A percentile compares a stretch with the other conserved stretches of the same genome.
Conservation (phyloP, 2,329 filamentous ascomycete genomes). For the Aspergillus vadensis region DNA sequence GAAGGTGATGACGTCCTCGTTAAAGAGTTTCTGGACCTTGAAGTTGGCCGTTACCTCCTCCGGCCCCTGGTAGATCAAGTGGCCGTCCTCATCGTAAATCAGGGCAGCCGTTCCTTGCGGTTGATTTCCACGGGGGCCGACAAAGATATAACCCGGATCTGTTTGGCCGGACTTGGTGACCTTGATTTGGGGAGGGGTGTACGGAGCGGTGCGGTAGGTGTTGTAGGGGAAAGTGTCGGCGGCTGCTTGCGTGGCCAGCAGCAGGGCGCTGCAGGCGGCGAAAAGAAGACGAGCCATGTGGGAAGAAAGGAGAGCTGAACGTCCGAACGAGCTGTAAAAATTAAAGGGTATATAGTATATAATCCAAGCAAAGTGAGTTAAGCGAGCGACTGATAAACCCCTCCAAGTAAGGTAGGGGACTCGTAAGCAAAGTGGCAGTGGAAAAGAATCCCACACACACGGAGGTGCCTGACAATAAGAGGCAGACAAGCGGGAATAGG, state of each 20-base stretch:
- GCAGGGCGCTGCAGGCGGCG: conserved; percentile 17
- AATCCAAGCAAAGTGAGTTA: neutral
- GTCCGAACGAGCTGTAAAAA: neutral
- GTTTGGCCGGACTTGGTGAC: conserved; percentile 35
- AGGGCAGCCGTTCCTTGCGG: conserved; percentile 32
- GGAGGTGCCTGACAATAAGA: too few species aligned
- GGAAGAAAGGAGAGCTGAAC: neutral
- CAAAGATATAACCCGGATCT: conserved; percentile 38
- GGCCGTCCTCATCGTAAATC: conserved; percentile 40
- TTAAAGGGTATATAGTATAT: neutral
- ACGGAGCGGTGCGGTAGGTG: conserved; percentile 20
- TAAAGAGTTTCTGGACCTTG: conserved; percentile 37
- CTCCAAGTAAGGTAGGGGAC: neutral
- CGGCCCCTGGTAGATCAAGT: conserved; percentile 40
- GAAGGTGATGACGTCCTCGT: conserved; percentile 39
- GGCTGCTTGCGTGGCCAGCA: conserved; percentile 18
- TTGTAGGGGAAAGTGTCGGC: conserved; percentile 25
- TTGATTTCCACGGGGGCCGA: conserved; percentile 34
- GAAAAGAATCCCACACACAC: neutral
- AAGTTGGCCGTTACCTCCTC: conserved; percentile 37
- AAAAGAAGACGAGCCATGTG: conserved; percentile 17
- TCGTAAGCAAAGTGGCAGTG: neutral
- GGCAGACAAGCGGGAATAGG: neutral
- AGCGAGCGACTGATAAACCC: neutral
- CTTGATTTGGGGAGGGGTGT: conserved; percentile 31